Percentiles rank a stretch among this genome's conserved stretches.
Conservation (phyloP, 1,139 yeast species). For the Scheffersomyces titani region DNA sequence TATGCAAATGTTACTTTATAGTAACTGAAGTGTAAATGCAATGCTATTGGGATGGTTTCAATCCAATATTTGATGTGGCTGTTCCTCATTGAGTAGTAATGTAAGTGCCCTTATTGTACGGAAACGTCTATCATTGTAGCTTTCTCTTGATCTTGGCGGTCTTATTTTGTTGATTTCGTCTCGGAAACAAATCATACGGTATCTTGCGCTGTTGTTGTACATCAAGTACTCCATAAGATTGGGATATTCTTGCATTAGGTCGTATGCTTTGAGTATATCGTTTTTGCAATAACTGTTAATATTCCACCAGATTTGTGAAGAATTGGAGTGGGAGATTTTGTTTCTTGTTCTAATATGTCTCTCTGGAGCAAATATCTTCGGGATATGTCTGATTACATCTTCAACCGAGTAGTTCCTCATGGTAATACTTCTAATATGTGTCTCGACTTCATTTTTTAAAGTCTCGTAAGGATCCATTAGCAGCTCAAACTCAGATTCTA, state of each 20-base stretch:
- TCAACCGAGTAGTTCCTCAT: slow-evolving; percentile 5
- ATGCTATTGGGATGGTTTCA: background rate
- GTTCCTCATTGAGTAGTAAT: background rate
- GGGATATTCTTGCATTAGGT: slow-evolving; percentile 35
- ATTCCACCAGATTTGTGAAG: slow-evolving; percentile 16
- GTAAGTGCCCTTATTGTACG: slow-evolving; percentile 20
- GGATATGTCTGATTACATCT: slow-evolving; percentile 16
- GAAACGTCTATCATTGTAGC: slow-evolving; percentile 18
- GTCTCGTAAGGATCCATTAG: slow-evolving; percentile 9
- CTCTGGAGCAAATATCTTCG: slow-evolving; percentile 29
- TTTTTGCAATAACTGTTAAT: slow-evolving; percentile 18
- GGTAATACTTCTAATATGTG: background rate
- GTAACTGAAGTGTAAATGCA: background rate
- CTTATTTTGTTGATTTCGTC: slow-evolving; percentile 19
- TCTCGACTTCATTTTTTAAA: slow-evolving; percentile 9
- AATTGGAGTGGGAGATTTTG: slow-evolving; percentile 17
- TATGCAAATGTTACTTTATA: background rate
- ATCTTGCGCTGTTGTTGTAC: slow-evolving; percentile 18
- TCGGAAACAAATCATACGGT: slow-evolving; percentile 24
- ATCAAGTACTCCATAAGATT: slow-evolving; percentile 32
- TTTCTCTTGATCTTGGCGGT: slow-evolving; percentile 21
- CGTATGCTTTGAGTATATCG: slow-evolving; percentile 19
- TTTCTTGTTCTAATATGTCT: slow-evolving; percentile 19
- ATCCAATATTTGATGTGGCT: background rate
- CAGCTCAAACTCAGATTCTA: slow-evolving; percentile 9